A percentile compares a stretch with the other conserved stretches of the same genome.
Conservation (phyloP, 345 rosid species). For the Microcos paniculata region DNA sequence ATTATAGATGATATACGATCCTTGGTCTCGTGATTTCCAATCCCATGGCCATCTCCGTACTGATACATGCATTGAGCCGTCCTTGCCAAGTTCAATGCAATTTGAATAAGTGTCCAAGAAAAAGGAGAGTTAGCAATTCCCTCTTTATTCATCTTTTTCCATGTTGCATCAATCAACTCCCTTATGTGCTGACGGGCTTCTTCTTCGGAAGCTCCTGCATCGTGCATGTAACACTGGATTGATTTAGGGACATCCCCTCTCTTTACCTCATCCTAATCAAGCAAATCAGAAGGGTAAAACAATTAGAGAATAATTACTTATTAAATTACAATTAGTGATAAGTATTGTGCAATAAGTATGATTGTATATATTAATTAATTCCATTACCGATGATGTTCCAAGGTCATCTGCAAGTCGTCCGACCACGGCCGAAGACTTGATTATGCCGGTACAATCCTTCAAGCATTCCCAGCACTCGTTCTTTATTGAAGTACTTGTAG, state of each 20-base stretch:
- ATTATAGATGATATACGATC: too few relatives aligned
- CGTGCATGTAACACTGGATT: constrained; percentile 38
- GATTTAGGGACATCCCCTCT: constrained; percentile 33
- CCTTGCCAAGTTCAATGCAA: too few relatives aligned
- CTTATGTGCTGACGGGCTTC: too few relatives aligned
- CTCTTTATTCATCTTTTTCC: constrained; percentile 41
- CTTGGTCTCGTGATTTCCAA: neutral
- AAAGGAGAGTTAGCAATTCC: neutral
- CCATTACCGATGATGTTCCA: too few relatives aligned
- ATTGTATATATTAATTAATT: constrained; percentile 23
- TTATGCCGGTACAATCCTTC: constrained; percentile 1
- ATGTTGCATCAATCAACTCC: too few relatives aligned
- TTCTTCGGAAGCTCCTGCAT: too few relatives aligned
- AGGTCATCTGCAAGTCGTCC: constrained; percentile 38
- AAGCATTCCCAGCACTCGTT: too few relatives aligned
- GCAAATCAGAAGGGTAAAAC: neutral
- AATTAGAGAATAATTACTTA: too few relatives aligned
- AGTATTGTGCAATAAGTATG: neutral
- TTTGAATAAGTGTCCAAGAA: too few relatives aligned
- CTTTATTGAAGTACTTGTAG: constrained; percentile 18
- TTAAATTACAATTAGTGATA: too few relatives aligned
- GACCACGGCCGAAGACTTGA: constrained; percentile 29
- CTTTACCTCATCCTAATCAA: too few relatives aligned
- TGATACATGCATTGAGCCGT: too few relatives aligned
- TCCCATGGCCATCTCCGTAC: constrained; percentile 25